Conservation (phyloP, 345 rosid genomes). For the Eucalyptus cloeziana region DNA sequence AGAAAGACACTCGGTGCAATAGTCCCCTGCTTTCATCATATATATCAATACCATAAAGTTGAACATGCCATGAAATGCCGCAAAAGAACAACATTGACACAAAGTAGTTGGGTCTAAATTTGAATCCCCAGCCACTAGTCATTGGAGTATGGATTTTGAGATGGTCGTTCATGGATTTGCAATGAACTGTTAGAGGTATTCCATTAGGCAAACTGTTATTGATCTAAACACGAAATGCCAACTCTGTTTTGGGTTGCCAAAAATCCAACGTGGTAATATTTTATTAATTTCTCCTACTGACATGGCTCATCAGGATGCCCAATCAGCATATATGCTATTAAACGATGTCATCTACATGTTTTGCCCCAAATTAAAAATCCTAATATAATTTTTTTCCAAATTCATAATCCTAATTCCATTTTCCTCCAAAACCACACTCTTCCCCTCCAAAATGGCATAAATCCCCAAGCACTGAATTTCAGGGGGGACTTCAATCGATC, state of each 20-base stretch:
- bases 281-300: no score
- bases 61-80: background rate
- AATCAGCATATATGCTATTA: no score
- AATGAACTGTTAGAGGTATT: background rate
- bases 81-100: background rate
- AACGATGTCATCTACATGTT: no score
- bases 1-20: background rate
- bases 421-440: no score
- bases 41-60: background rate
- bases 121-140: background rate
- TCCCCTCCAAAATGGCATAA: no score
- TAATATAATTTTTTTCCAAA: no score
- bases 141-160: background rate
- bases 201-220: background rate
- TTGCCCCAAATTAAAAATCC: no score
- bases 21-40: background rate
- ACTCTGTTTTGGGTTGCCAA: accelerated
- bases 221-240: background rate
- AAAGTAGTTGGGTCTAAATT: background rate
- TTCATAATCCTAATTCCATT: no score
- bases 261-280: no score
- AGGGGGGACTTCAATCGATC: no score
- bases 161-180: background rate
- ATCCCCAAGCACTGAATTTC: no score
- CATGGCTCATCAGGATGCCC: no score